A percentile compares a stretch with the other conserved stretches of the same genome.
These are phyloP conservation scores for Fragilariopsis cylindrus DNA, from an alignment of 108 stramenopile species.

Conservation along the genomic window DNA sequence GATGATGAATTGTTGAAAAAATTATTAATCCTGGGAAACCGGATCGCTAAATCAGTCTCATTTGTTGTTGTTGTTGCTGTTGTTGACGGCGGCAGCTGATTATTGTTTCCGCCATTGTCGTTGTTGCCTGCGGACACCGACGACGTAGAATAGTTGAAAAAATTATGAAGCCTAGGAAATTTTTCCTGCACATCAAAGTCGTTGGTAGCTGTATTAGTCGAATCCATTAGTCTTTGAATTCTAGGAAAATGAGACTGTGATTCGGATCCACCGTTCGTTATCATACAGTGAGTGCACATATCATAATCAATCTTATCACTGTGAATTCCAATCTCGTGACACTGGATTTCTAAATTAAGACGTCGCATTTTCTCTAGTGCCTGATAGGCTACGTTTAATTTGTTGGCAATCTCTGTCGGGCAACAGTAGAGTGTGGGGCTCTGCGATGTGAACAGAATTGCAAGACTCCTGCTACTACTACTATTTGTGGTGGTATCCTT, in stretches of 20 bases:
- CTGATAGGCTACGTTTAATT: constrained; percentile 59
- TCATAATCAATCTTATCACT: constrained; percentile 29
- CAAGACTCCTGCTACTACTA: neutral
- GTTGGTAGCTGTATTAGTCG: neutral
- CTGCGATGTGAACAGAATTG: constrained; percentile 19
- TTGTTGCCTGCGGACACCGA: neutral
- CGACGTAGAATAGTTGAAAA: neutral
- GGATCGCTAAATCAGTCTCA: too few relatives aligned
- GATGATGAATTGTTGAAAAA: neutral
- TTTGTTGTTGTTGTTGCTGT: neutral
- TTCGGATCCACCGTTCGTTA: constrained; percentile 5
- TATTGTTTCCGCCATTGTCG: neutral
- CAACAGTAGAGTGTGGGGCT: constrained; percentile 10
- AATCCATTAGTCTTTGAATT: constrained; percentile 36
- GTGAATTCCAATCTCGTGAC: constrained; percentile 25
- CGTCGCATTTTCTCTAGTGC: constrained; percentile 64
- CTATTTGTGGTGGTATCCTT: neutral
- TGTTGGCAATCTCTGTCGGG: constrained; percentile 21
- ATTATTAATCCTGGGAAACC: too few relatives aligned
- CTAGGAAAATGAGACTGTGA: constrained; percentile 29
- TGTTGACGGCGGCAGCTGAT: neutral
- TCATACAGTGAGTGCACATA: constrained; percentile 41
- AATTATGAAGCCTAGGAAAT: constrained; percentile 4
- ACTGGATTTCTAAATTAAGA: constrained; percentile 63
- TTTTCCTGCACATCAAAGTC: constrained; percentile 14